phyloP scores from a whole-genome alignment of 2,329 filamentous ascomycete species.

The Colletotrichum tabaci region DNA sequence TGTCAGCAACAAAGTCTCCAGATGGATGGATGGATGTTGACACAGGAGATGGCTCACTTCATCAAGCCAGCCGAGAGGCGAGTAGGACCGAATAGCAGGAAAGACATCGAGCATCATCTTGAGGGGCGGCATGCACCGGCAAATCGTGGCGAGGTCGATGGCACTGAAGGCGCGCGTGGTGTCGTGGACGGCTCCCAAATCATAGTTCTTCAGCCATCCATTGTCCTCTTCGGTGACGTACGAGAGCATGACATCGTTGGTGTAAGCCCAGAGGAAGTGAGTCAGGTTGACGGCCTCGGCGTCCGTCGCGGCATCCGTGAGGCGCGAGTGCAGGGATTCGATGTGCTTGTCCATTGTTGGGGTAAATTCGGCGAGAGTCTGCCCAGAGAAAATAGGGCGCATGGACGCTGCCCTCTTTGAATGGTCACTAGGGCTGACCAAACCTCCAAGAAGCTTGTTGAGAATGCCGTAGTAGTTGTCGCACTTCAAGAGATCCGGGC shows the following conservation, averaged over 20 bases:
- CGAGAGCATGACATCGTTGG: slow-evolving; percentile 43
- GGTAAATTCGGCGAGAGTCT: slow-evolving; percentile 26
- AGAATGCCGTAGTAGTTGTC: slow-evolving; percentile 43
- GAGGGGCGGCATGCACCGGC: slow-evolving; percentile 40
- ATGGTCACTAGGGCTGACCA: slow-evolving; percentile 30
- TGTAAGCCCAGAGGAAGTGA: slow-evolving; percentile 41
- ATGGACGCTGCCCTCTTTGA: slow-evolving; percentile 36
- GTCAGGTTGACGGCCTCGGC: slow-evolving; percentile 23
- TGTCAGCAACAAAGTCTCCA: neutral
- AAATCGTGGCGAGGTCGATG: slow-evolving; percentile 41
- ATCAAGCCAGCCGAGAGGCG: slow-evolving; percentile 43
- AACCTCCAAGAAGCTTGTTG: slow-evolving; percentile 38
- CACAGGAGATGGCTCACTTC: slow-evolving; percentile 14
- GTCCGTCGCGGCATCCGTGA: slow-evolving; percentile 6
- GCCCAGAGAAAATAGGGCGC: slow-evolving; percentile 41
- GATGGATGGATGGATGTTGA: neutral
- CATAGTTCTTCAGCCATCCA: slow-evolving; percentile 32
- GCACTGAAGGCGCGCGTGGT: slow-evolving; percentile 42
- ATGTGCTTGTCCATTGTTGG: slow-evolving; percentile 27
- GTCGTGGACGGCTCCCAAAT: slow-evolving; percentile 35
- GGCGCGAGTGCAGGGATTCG: slow-evolving; percentile 18
- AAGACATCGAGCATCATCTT: slow-evolving; percentile 36
- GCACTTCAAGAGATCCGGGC: slow-evolving; percentile 40
- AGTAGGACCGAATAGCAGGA: slow-evolving; percentile 32
- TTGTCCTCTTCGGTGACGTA: slow-evolving; percentile 40